Evolutionary conservation across 1,284 basidiomycete species (phyloP), one percentile per base, ranked within the genome.

Genomic region (Sanguinoderma infundibulare): DNA sequence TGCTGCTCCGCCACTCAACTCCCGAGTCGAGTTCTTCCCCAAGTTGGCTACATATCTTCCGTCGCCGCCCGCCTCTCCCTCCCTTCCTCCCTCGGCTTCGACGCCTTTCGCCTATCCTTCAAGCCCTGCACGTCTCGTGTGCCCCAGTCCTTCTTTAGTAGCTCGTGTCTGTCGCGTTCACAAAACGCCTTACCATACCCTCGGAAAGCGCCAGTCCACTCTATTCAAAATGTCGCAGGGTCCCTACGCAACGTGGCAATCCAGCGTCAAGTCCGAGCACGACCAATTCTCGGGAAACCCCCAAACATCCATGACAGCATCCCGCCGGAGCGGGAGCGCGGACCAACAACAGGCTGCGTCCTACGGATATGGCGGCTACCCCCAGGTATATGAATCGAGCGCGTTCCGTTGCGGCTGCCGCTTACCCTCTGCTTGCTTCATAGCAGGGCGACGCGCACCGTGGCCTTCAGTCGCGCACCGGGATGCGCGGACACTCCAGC

Each of bases 1-100:
- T 65, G 38, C 63, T 46, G 30, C 32, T 51, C 59, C 60, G 60
- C 59, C 61, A 59, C 64, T 65, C 64, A 61, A 81, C 49, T 51
- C 76, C 77, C 67, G 82, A 83, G 74, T 68, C 74, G 53, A 66
- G 68, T 63, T 46, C 42, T 26, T 63, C 72, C 71, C 73, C 63
- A 79, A 79, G 67, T 75, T 75, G 66, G 72, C 78, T 73, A 46
- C 67, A 55, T 65, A 66, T 59, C 63, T 68, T 49, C 74, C 78
- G 68, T 72, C 65, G 53, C 61, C 66, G 49, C 56, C 60, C 35
- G 49, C 59, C 61, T 58, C 68, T 40, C 59, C 64, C 61, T 65
- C 61, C 57, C 59, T 59, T 52, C 55, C 49, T 57, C 56, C 42
- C 62, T 64, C 67, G 59, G 55, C 62, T 61, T 55, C 60, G 57